Conservation (phyloP, 2,329 filamentous ascomycete species). For the Metarhizium brunneum region DNA sequence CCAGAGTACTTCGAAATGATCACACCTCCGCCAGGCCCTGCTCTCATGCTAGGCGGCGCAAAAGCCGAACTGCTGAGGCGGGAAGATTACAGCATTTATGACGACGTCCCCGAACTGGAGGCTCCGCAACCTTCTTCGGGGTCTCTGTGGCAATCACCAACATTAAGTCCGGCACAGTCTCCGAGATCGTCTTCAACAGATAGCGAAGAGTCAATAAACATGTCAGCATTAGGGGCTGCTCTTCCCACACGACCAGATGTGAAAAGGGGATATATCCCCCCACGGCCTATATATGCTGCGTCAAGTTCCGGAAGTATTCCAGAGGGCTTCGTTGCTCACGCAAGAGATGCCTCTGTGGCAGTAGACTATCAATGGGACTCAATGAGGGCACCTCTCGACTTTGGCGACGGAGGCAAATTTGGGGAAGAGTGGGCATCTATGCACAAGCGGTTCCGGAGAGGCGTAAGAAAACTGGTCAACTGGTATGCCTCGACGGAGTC, state of each 20-base stretch:
- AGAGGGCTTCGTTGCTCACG: slow-evolving; percentile 79
- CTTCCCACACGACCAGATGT: slow-evolving; percentile 19
- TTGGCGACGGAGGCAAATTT: slow-evolving; percentile 80
- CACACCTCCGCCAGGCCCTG: slow-evolving; percentile 75
- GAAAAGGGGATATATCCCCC: slow-evolving; percentile 56
- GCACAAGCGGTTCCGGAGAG: slow-evolving; percentile 81
- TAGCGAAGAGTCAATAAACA: slow-evolving; percentile 15
- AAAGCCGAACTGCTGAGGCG: slow-evolving; percentile 78
- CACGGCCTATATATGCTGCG: slow-evolving; percentile 74
- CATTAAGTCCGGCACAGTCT: slow-evolving; percentile 14
- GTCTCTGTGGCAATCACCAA: slow-evolving; percentile 25
- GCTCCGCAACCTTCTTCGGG: slow-evolving; percentile 14
- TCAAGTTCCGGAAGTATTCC: slow-evolving; percentile 76
- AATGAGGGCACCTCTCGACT: slow-evolving; percentile 65
- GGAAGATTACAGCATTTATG: slow-evolving; percentile 53
- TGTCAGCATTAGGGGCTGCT: slow-evolving; percentile 24
- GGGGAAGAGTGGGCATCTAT: slow-evolving; percentile 95
- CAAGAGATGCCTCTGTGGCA: slow-evolving; percentile 72
- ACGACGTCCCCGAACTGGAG: slow-evolving; percentile 14
- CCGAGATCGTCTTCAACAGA: slow-evolving; percentile 15
- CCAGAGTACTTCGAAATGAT: slow-evolving; percentile 91
- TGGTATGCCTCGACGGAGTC: slow-evolving; percentile 63
- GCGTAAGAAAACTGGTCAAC: slow-evolving; percentile 66
- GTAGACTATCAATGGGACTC: slow-evolving; percentile 98
- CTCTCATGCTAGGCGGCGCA: slow-evolving; percentile 79